These are phyloP conservation scores for Lasiosphaeria miniovina DNA, from an alignment of 495 filamentous ascomycete genomes.

Conservation along the genomic window DNA sequence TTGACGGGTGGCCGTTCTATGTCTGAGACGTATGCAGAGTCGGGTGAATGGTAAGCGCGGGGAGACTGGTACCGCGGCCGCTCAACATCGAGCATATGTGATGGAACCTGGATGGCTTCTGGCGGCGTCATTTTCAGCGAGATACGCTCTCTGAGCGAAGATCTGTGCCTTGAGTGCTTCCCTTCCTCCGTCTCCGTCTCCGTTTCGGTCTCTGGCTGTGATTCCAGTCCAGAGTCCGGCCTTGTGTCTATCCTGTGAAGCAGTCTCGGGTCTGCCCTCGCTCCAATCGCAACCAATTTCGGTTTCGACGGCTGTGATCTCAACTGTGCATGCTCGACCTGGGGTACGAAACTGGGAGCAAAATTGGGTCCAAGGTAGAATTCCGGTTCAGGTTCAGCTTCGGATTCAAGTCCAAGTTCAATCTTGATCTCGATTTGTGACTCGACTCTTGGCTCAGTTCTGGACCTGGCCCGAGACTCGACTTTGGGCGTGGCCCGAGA, in stretches of 20 bases:
- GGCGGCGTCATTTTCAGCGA: constrained; percentile 45
- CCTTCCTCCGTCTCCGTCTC: constrained; percentile 16
- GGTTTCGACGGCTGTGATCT: constrained; percentile 17
- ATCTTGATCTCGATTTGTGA: not conserved
- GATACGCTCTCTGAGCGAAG: constrained; percentile 48
- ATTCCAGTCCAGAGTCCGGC: constrained; percentile 5
- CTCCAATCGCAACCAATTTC: constrained; percentile 26
- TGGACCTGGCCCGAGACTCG: constrained; percentile 3
- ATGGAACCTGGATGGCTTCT: constrained; percentile 45
- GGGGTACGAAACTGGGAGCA: not conserved
- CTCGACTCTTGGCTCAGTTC: not conserved
- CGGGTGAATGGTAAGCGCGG: constrained; percentile 39
- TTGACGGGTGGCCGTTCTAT: constrained; percentile 38
- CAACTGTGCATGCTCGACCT: constrained; percentile 10
- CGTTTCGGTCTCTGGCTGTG: constrained; percentile 7
- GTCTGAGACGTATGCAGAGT: constrained; percentile 54
- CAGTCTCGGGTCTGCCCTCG: constrained; percentile 13
- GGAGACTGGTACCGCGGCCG: constrained; percentile 30
- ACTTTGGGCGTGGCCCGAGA: not conserved
- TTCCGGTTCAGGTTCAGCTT: not conserved
- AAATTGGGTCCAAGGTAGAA: not conserved
- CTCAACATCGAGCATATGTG: constrained; percentile 28
- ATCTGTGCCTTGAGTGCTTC: constrained; percentile 31
- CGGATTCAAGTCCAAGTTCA: not conserved
- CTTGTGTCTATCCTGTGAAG: constrained; percentile 6